Evolutionary conservation across 345 rosid genomes (phyloP).

Genomic region (Eucalyptus curtisii): DNA sequence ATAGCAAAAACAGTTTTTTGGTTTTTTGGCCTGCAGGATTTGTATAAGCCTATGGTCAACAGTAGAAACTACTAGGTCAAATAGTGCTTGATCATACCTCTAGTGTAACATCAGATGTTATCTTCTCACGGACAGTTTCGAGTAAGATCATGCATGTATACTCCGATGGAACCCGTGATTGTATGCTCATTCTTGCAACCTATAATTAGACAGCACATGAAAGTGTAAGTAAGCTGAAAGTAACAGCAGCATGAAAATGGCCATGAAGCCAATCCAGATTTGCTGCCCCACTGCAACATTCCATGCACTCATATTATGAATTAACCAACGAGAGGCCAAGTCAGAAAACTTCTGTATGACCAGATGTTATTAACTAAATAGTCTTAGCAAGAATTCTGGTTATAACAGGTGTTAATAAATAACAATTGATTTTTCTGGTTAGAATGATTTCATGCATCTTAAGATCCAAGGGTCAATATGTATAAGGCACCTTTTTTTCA

Average conservation of each 20-base stretch:
- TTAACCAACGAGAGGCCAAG: not conserved
- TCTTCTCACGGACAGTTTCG: constrained; percentile 19
- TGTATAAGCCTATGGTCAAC: not conserved
- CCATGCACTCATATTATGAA: not conserved
- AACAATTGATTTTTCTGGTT: not conserved
- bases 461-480: not conserved
- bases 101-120: constrained; percentile 1
- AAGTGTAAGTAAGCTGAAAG: not conserved
- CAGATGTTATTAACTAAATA: not conserved
- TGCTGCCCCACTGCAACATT: not conserved
- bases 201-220: not conserved
- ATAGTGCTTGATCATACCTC: not conserved
- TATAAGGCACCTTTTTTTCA: not conserved
- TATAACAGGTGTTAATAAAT: not conserved
- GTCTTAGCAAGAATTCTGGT: not conserved
- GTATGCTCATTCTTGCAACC: constrained; percentile 63
- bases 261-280: not conserved
- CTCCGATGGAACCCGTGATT: constrained; percentile 52
- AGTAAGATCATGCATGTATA: constrained; percentile 44
- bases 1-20: not conserved
- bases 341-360: not conserved
- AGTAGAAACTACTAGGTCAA: not conserved
- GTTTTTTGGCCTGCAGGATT: not conserved
- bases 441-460: not conserved
- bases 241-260: not conserved